Base-by-base conservation (phyloP, 352 stramenopile genomes). In the Plasmopara halstedii region DNA sequence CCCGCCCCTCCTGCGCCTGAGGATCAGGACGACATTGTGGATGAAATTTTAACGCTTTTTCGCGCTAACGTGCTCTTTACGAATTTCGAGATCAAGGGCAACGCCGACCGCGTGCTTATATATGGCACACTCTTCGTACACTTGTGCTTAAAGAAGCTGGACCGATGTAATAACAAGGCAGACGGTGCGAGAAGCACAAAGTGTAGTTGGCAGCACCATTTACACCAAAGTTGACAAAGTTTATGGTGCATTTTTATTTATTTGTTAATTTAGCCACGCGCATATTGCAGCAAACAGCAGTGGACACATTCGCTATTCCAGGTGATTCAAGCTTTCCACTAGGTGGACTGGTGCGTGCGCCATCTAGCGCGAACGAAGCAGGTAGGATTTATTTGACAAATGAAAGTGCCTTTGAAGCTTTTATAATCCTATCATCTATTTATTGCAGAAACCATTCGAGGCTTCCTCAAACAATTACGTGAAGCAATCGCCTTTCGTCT, bases 61-160 rank as follows among this genome's bases (percentile, higher is more conserved):
- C 82, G 91, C 29, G 87, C 85, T 4, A 97, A 97, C 67, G 83
- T 97, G 31, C 64, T 97, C 18, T 97, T 97, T 59, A 92, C 85
- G 29, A 96, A 96, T 67, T 97, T 92, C 55, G 84, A 95, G 59
- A 86, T 97, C 56, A 88, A 96, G 47, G 87, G 87, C 33, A 73
- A 71, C 43, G 83, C 85, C 32, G 89, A 97, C 67, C 83, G 88
- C 42, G 88, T 94, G 55, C 72, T 97, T 41, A 90, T 97, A 56
- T 97, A 97, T 70, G 80, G 95, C 38, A 97, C 89, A 48, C 73
- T 97, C 18, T 97, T 92, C 59, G 84, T 94, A 23, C 79, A 95
- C 57, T 56, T 95, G 44, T 95, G 81, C 50, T 72, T 97, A 14
- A 95, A 95, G 72, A 92, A 95, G 56, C 60, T 94, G 18, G 88